phyloP scores from a whole-genome alignment of 495 filamentous ascomycete species.

The Podospora pseudoanserina region DNA sequence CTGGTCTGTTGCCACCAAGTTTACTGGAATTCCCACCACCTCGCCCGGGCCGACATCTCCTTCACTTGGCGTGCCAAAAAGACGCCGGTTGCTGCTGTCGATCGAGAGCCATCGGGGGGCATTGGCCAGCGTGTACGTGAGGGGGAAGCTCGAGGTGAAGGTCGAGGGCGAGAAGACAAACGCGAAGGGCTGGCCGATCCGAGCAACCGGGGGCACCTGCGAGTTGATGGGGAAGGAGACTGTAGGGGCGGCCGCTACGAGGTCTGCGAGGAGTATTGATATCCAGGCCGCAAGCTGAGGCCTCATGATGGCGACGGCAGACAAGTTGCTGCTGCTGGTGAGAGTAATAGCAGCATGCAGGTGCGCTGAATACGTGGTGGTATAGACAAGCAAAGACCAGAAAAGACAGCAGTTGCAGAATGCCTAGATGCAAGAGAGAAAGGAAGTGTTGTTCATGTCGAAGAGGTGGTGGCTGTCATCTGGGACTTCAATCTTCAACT shows the following conservation, averaged over 20 bases:
- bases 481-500: not conserved
- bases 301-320: conserved; percentile 21
- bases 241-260: conserved; percentile 42
- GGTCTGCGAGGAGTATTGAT: conserved; percentile 18
- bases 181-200: conserved; percentile 57
- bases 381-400: not conserved
- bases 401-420: not conserved
- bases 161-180: conserved; percentile 68
- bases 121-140: conserved; percentile 60
- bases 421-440: not conserved
- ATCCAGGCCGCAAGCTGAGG: conserved; percentile 8
- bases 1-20: conserved; percentile 58
- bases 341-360: conserved; percentile 1
- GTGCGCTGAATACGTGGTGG: conserved; percentile 8
- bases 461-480: conserved; percentile 16
- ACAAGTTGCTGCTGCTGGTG: not conserved
- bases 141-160: conserved; percentile 52
- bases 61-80: conserved; percentile 61
- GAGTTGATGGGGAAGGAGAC: conserved; percentile 70
- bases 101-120: conserved; percentile 68
- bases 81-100: conserved; percentile 55
- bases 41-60: conserved; percentile 52
- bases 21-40: conserved; percentile 46
- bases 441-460: conserved; percentile 5
- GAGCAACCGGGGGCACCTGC: conserved; percentile 72